A percentile compares a stretch with the other conserved stretches of the same genome.
Evolutionary conservation across 768 basidiomycete genomes (phyloP).

Genomic region (Naematelia aurantialba): DNA sequence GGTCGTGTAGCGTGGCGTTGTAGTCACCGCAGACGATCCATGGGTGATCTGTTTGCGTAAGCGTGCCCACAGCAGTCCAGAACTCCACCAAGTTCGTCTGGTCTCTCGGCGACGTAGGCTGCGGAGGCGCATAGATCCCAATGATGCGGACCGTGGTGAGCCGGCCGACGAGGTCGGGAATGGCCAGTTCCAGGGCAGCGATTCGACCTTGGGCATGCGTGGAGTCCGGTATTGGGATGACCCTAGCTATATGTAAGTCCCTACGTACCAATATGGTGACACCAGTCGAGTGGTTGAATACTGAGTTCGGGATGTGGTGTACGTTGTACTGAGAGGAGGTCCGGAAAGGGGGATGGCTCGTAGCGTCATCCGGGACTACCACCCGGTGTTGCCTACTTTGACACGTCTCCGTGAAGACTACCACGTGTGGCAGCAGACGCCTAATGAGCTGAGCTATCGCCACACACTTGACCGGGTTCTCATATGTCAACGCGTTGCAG

Average conservation of each 20-base stretch:
- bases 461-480: constrained; percentile 5
- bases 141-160: constrained; percentile 4
- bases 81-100: too few relatives aligned
- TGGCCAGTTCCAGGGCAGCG: constrained; percentile 8
- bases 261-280: constrained; percentile 14
- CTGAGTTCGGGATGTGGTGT: neutral
- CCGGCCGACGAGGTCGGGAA: constrained; percentile 5
- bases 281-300: neutral
- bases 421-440: constrained; percentile 5
- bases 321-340: neutral
- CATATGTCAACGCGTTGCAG: neutral
- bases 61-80: constrained; percentile 2
- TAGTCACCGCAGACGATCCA: constrained; percentile 14
- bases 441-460: neutral
- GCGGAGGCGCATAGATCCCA: constrained; percentile 19
- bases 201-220: constrained; percentile 5
- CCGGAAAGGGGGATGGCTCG: neutral
- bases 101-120: too few relatives aligned
- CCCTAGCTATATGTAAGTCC: neutral
- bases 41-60: constrained; percentile 6
- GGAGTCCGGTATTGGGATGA: neutral
- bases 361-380: neutral
- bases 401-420: constrained; percentile 15
- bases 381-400: neutral
- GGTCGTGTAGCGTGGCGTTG: constrained; percentile 8